Evolutionary conservation across 805 yeast genomes (phyloP).

Genomic region (Pichia occidentalis): DNA sequence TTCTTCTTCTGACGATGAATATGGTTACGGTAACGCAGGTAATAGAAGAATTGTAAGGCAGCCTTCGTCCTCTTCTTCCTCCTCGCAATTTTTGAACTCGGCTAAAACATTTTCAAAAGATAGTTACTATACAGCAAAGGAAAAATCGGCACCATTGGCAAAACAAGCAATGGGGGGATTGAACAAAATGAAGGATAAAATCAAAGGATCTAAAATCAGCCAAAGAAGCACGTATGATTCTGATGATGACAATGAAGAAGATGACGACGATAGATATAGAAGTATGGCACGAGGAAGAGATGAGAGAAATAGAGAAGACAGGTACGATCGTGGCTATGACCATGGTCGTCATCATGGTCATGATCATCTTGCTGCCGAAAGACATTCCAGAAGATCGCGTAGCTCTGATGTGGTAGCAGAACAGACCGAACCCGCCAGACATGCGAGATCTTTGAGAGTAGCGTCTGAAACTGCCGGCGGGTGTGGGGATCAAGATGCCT

Average conservation of each 20-base stretch:
- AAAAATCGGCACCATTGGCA: constrained; percentile 13
- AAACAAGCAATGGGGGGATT: constrained; percentile 11
- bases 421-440: too few species aligned
- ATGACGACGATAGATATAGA: constrained; percentile 4
- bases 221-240: neutral
- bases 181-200: constrained; percentile 12
- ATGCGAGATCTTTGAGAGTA: neutral
- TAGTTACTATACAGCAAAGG: constrained; percentile 12
- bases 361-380: too few species aligned
- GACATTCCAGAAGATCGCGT: too few species aligned
- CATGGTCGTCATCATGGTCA: too few species aligned
- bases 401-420: too few species aligned
- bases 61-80: neutral
- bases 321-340: too few species aligned
- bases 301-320: constrained; percentile 1
- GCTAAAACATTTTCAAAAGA: constrained; percentile 13
- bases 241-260: constrained; percentile 3
- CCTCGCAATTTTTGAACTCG: constrained; percentile 9
- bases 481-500: neutral
- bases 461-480: neutral
- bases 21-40: neutral
- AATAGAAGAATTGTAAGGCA: neutral
- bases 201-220: constrained; percentile 6
- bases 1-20: constrained; percentile 6
- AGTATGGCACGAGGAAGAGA: neutral